These are phyloP conservation scores for Russula compacta DNA, from an alignment of 768 basidiomycete species.

Conservation along the genomic window DNA sequence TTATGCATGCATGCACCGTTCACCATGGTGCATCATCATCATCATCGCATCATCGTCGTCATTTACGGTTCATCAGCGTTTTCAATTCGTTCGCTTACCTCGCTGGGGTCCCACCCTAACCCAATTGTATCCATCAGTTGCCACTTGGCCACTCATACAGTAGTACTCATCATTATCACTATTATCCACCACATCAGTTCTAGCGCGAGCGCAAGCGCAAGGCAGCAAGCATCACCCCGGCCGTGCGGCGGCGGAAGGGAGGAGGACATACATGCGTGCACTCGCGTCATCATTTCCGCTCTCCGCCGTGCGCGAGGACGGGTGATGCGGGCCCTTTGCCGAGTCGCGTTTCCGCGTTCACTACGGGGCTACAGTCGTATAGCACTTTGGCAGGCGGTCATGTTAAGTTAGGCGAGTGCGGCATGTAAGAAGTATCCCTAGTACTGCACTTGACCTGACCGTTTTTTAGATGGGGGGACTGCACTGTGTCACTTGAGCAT, in stretches of 20 bases:
- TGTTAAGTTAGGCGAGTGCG: neutral
- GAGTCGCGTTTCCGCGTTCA: neutral
- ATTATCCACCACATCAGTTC: too few species aligned
- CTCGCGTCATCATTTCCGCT: slow-evolving; percentile 4
- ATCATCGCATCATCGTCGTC: too few species aligned
- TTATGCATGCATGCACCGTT: too few species aligned
- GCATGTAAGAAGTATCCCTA: neutral
- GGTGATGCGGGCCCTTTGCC: neutral
- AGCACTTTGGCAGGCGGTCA: neutral
- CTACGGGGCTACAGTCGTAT: neutral
- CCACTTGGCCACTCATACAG: too few species aligned
- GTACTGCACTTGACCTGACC: neutral
- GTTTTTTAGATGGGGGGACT: neutral
- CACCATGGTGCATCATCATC: too few species aligned
- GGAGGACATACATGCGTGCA: neutral
- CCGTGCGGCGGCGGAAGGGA: neutral
- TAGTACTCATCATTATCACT: too few species aligned
- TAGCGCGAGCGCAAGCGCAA: too few species aligned
- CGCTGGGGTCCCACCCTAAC: too few species aligned
- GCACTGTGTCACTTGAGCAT: neutral
- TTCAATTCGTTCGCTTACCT: too few species aligned
- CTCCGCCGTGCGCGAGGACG: neutral
- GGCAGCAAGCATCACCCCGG: too few species aligned
- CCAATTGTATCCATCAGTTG: too few species aligned
- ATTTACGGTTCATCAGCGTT: too few species aligned